These are phyloP conservation scores for Paspalum vaginatum DNA, from an alignment of 176 grass and related monocot species.

Conservation along the genomic window DNA sequence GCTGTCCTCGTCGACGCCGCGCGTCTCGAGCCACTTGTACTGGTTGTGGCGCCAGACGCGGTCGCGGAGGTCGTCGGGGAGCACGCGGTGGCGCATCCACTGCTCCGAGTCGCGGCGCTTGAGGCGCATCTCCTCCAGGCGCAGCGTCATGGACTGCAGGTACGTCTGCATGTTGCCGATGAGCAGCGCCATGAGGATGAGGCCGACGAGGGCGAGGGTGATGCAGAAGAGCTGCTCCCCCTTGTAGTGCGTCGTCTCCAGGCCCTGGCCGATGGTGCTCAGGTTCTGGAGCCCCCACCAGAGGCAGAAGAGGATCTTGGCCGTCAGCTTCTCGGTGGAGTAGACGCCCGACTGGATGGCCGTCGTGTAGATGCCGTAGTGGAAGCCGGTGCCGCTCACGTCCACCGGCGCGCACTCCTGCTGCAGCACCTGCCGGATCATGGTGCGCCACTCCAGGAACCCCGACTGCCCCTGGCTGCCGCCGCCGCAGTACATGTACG, in stretches of 20 bases:
- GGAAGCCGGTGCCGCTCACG: conserved; percentile 45
- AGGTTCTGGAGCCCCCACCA: conserved; percentile 96
- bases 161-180: conserved; percentile 98
- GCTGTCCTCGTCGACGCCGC: conserved; percentile 73
- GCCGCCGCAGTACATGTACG: conserved; percentile 79
- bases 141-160: conserved; percentile 71
- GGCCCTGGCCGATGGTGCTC: conserved; percentile 77
- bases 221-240: conserved; percentile 90
- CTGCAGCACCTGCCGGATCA: conserved; percentile 45
- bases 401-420: conserved; percentile 56
- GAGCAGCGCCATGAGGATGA: conserved; percentile 95
- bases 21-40: conserved; percentile 79
- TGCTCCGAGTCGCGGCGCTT: conserved; percentile 65
- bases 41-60: conserved; percentile 70
- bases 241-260: conserved; percentile 73
- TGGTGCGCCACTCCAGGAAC: conserved; percentile 60
- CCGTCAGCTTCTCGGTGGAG: conserved; percentile 41
- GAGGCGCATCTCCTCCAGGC: conserved; percentile 70
- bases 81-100: conserved; percentile 73
- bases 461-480: neutral
- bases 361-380: conserved; percentile 75
- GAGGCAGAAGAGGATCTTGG: conserved; percentile 80
- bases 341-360: conserved; percentile 66
- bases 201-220: conserved; percentile 64
- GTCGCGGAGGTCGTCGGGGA: conserved; percentile 61